A percentile compares a stretch with the other conserved stretches of the same genome.
Evolutionary conservation across 2,329 filamentous ascomycete genomes (phyloP).

Genomic region (Raffaelea arxii): DNA sequence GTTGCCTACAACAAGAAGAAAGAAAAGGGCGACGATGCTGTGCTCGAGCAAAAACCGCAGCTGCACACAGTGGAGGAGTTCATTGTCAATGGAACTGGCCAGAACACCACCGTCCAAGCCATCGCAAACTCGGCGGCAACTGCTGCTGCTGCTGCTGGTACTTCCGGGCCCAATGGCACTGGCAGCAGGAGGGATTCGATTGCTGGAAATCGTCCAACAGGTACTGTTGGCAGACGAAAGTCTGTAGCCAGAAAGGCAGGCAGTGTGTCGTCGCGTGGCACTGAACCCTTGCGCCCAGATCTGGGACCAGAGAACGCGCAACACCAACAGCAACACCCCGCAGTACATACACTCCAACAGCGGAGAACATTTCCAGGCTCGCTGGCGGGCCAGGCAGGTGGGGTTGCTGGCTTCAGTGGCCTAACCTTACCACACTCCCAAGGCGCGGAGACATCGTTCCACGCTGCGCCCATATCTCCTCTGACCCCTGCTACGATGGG

Average conservation of each 20-base stretch:
- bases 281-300: slow-evolving; percentile 29
- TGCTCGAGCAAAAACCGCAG: slow-evolving; percentile 75
- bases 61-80: slow-evolving; percentile 93
- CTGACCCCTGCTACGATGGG: slow-evolving; percentile 39
- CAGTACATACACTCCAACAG: slow-evolving; percentile 24
- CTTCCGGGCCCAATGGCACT: slow-evolving; percentile 14
- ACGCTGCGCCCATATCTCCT: slow-evolving; percentile 33
- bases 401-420: slow-evolving; percentile 29
- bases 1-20: slow-evolving; percentile 57
- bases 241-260: slow-evolving; percentile 27
- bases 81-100: slow-evolving; percentile 67
- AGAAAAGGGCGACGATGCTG: slow-evolving; percentile 76
- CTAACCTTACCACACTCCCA: slow-evolving; percentile 32
- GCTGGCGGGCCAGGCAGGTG: slow-evolving; percentile 30
- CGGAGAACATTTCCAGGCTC: slow-evolving; percentile 33
- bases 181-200: slow-evolving; percentile 6
- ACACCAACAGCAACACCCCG: slow-evolving; percentile 24
- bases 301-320: slow-evolving; percentile 16
- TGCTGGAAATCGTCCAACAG: slow-evolving; percentile 11
- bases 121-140: slow-evolving; percentile 23
- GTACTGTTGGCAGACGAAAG: slow-evolving; percentile 24
- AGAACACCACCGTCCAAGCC: too few relatives aligned
- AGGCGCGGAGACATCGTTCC: slow-evolving; percentile 32
- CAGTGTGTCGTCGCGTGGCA: slow-evolving; percentile 18
- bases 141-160: slow-evolving; percentile 12